Evolutionary conservation across 495 filamentous ascomycete species (phyloP).

Genomic region (Penicillium lagena): DNA sequence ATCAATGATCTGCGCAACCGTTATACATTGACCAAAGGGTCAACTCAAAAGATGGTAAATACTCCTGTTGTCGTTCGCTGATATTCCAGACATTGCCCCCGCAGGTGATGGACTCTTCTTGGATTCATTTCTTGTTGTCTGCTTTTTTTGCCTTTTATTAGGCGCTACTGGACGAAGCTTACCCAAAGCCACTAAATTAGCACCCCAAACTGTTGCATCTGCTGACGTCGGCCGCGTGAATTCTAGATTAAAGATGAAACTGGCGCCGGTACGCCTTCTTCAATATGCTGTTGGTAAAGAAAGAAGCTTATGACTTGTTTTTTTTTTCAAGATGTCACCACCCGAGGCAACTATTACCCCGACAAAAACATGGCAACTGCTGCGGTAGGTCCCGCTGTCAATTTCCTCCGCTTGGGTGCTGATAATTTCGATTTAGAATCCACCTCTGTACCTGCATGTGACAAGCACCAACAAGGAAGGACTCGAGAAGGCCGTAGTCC

Average conservation of each 20-base stretch:
- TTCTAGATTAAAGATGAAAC: constrained; percentile 99
- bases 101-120: constrained; percentile 10
- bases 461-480: constrained; percentile 91
- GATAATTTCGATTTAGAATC: constrained; percentile 52
- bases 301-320: constrained; percentile 53
- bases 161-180: constrained; percentile 73
- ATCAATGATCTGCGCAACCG: constrained; percentile 97
- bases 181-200: constrained; percentile 62
- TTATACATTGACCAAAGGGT: constrained; percentile 95
- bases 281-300: constrained; percentile 36
- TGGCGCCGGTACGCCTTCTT: constrained; percentile 93
- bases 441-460: constrained; percentile 89
- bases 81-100: constrained; percentile 55
- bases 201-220: constrained; percentile 87
- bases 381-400: constrained; percentile 52
- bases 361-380: constrained; percentile 97
- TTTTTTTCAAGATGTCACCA: constrained; percentile 92
- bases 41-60: constrained; percentile 99
- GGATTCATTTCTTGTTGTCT: constrained; percentile 28
- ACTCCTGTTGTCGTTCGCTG: constrained; percentile 68
- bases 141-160: constrained; percentile 32
- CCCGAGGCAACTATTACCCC: constrained; percentile 89
- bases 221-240: constrained; percentile 90
- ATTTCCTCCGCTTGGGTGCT: constrained; percentile 1
- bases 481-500: constrained; percentile 74